Conservation (phyloP, 441 rosid genomes). For the Erodium trifolium region DNA sequence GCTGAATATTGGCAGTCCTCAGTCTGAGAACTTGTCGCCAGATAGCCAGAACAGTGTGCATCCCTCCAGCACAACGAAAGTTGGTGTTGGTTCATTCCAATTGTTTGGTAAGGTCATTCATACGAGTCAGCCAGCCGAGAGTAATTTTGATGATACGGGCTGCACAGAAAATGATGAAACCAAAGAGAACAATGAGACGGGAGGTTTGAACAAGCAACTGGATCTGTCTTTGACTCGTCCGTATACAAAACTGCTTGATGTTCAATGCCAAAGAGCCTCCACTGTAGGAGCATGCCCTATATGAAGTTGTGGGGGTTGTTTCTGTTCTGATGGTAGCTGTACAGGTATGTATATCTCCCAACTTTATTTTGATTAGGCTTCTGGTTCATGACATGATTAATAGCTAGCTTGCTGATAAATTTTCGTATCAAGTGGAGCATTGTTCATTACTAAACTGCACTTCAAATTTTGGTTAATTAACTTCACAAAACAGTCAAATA, state of each 20-base stretch:
- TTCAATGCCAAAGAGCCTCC: constrained; percentile 36
- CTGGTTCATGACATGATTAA: neutral
- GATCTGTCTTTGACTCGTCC: constrained; percentile 49
- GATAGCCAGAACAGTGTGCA: constrained; percentile 56
- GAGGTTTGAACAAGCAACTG: constrained; percentile 20
- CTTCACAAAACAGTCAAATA: constrained; percentile 2
- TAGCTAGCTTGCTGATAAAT: neutral
- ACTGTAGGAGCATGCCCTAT: constrained; percentile 31
- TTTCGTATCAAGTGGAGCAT: neutral
- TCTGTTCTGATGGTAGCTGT: constrained; percentile 27
- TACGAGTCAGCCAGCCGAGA: constrained; percentile 42
- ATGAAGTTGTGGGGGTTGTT: constrained; percentile 20
- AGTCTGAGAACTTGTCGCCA: constrained; percentile 60
- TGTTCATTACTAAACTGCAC: neutral
- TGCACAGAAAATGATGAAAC: constrained; percentile 37
- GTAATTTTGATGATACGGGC: constrained; percentile 39
- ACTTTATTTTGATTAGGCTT: constrained; percentile 3
- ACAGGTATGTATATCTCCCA: constrained; percentile 33
- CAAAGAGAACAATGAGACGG: constrained; percentile 2
- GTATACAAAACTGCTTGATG: constrained; percentile 35
- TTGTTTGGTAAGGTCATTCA: constrained; percentile 74
- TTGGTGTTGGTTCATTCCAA: constrained; percentile 43
- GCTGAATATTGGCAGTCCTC: constrained; percentile 59
- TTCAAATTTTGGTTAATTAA: neutral
- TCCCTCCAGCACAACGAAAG: constrained; percentile 43